Evolutionary conservation across 306 rosid species (phyloP).

Genomic region (Elaeagnus macrophylla): DNA sequence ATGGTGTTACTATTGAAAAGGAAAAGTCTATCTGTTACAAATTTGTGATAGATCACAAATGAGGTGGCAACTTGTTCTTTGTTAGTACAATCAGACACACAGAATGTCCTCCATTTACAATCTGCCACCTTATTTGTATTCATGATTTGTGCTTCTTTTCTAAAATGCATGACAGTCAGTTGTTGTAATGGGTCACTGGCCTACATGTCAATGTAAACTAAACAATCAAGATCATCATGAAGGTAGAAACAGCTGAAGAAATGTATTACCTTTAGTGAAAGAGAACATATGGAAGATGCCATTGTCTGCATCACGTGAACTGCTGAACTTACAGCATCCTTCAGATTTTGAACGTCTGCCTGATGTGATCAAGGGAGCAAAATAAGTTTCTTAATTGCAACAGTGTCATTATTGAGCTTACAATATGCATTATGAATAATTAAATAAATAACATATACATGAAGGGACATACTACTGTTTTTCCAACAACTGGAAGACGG

Average conservation of each 20-base stretch:
- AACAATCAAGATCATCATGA: too few relatives aligned
- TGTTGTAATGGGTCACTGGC: too few relatives aligned
- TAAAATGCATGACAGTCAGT: too few relatives aligned
- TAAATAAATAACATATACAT: conserved; percentile 7
- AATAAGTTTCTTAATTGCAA: conserved; percentile 9
- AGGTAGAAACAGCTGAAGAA: too few relatives aligned
- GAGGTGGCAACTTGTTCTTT: too few relatives aligned
- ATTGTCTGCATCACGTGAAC: conserved; percentile 93
- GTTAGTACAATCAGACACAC: too few relatives aligned
- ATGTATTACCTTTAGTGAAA: conserved; percentile 90
- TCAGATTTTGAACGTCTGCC: conserved; percentile 87
- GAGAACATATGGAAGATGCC: conserved; percentile 83
- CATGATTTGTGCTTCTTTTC: too few relatives aligned
- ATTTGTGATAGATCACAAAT: too few relatives aligned
- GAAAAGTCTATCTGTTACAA: too few relatives aligned
- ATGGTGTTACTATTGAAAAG: conserved; percentile 8
- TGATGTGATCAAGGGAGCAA: conserved; percentile 21
- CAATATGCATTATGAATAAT: background rate
- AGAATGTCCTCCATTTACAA: too few relatives aligned
- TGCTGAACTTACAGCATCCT: conserved; percentile 90
- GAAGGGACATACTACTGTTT: conserved; percentile 55
- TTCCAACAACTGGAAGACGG: conserved; percentile 91
- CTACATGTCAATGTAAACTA: too few relatives aligned
- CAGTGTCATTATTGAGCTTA: background rate
- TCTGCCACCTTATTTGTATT: too few relatives aligned